A percentile compares a stretch with the other conserved stretches of the same genome.
Conservation (phyloP, 176 grass and related monocot genomes). For the Oryza longistaminata region DNA sequence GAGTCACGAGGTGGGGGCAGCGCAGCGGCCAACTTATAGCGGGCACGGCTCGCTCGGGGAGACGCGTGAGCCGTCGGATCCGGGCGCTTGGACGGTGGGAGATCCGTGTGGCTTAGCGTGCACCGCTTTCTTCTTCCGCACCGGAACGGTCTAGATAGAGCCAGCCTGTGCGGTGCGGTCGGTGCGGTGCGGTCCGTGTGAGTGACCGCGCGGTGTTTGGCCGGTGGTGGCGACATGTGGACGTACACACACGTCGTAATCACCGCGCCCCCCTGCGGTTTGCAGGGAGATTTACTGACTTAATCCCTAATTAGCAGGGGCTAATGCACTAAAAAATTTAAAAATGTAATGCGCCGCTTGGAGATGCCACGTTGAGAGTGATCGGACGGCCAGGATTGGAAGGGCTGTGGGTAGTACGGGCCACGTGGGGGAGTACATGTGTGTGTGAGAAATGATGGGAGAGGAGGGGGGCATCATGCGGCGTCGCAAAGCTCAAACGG, state of each 20-base stretch:
- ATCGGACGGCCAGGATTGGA: neutral
- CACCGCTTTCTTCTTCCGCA: neutral
- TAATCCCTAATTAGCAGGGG: neutral
- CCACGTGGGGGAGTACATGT: neutral
- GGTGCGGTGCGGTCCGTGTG: neutral
- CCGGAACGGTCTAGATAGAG: slow-evolving; percentile 9
- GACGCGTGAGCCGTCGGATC: slow-evolving; percentile 22
- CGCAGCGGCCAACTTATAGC: slow-evolving; percentile 42
- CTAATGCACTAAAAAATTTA: neutral
- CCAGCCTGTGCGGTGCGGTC: neutral
- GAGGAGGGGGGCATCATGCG: neutral
- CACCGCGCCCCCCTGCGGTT: neutral
- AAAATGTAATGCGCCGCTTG: neutral
- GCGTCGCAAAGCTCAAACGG: slow-evolving; percentile 43
- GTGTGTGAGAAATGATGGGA: neutral
- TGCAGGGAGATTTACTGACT: too few relatives aligned
- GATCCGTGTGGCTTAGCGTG: neutral
- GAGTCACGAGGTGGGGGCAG: neutral
- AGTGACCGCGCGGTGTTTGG: slow-evolving; percentile 21
- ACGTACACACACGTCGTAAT: neutral
- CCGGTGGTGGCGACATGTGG: slow-evolving; percentile 35
- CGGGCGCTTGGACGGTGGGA: neutral
- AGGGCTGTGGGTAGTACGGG: neutral
- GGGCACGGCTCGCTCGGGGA: neutral
- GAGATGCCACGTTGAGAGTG: neutral